Evolutionary conservation across 441 rosid genomes (phyloP).

Genomic region (Manihot esculenta): DNA sequence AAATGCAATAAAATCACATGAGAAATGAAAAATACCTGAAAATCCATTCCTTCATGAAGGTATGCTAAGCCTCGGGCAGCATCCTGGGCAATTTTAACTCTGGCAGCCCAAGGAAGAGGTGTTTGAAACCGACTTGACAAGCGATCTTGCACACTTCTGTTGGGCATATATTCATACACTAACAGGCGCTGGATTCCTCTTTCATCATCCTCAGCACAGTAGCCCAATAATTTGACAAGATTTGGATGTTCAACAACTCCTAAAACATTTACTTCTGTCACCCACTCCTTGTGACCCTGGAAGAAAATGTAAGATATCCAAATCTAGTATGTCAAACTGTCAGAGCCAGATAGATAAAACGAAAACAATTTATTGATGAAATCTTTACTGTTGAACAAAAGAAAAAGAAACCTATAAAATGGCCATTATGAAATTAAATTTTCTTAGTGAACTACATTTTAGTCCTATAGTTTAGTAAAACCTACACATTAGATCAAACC

Average conservation of each 20-base stretch:
- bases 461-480: too few relatives aligned
- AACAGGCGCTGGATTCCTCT: slow-evolving; percentile 90
- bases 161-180: slow-evolving; percentile 84
- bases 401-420: background rate
- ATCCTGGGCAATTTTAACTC: slow-evolving; percentile 79
- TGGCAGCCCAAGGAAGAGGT: slow-evolving; percentile 67
- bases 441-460: too few relatives aligned
- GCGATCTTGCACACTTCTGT: slow-evolving; percentile 86
- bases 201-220: slow-evolving; percentile 78
- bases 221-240: slow-evolving; percentile 77
- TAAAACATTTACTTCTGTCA: slow-evolving; percentile 80
- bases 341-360: background rate
- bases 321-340: background rate
- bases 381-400: background rate
- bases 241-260: slow-evolving; percentile 82
- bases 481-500: too few relatives aligned
- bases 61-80: slow-evolving; percentile 85
- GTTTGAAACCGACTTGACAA: slow-evolving; percentile 66
- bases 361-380: background rate
- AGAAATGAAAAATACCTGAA: slow-evolving; percentile 56
- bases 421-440: background rate
- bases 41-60: slow-evolving; percentile 86
- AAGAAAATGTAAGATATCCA: slow-evolving; percentile 9
- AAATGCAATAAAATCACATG: slow-evolving; percentile 8
- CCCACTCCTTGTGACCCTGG: slow-evolving; percentile 97